Conservation (phyloP, 169 alveolate species). For the Fabrea salina region DNA sequence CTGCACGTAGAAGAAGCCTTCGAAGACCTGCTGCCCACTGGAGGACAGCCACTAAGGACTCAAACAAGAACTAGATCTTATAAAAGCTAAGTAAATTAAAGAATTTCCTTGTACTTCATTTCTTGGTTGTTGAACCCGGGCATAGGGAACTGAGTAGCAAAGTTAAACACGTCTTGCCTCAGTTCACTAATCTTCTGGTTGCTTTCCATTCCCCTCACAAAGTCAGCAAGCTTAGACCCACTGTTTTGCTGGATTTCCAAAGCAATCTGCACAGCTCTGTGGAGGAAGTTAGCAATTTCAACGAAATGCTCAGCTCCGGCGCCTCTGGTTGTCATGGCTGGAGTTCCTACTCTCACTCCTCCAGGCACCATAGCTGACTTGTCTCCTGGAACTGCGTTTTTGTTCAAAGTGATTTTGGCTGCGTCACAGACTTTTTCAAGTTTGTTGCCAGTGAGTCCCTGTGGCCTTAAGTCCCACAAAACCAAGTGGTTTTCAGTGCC, state of each 20-base stretch:
- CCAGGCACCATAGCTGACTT: conserved; percentile 85
- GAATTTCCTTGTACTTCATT: conserved; percentile 7
- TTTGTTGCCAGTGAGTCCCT: conserved; percentile 83
- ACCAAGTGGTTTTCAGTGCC: conserved; percentile 95
- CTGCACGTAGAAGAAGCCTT: no score
- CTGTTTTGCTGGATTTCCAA: conserved; percentile 46
- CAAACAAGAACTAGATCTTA: no score
- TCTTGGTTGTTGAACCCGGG: background rate
- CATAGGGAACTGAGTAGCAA: background rate
- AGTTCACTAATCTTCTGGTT: conserved; percentile 18
- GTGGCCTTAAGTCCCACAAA: conserved; percentile 81
- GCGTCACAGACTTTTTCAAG: conserved; percentile 84
- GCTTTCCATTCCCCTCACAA: background rate
- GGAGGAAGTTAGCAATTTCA: conserved; percentile 63
- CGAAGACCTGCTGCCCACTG: no score
- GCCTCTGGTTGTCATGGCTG: conserved; percentile 94
- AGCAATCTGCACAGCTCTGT: conserved; percentile 57
- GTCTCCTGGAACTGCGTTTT: conserved; percentile 83
- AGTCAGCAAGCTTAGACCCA: conserved; percentile 41
- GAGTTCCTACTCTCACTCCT: conserved; percentile 94
- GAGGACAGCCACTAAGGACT: no score
- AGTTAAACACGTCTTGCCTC: background rate
- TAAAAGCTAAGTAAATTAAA: no score
- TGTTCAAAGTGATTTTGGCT: conserved; percentile 79
- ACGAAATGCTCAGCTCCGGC: conserved; percentile 83